Conservation (phyloP, 2,329 filamentous ascomycete genomes). For the Fusarium decemcellulare region DNA sequence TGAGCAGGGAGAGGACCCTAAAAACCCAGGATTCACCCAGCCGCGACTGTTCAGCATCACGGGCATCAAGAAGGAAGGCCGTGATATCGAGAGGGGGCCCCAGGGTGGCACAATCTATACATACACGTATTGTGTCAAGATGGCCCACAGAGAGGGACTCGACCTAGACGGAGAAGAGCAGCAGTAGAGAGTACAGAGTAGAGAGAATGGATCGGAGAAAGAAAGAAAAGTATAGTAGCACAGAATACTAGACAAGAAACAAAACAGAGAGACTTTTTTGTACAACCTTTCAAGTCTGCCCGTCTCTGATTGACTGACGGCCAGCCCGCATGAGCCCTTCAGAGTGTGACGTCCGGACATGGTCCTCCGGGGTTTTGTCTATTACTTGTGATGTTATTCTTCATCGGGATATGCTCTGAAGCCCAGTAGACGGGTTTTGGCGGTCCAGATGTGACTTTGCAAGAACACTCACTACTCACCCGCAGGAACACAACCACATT, state of each 20-base stretch:
- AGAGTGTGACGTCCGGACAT: conserved; percentile 22
- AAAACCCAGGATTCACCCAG: background rate
- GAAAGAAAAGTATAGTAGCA: conserved; percentile 4
- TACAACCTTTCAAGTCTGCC: conserved; percentile 31
- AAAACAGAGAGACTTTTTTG: conserved; percentile 19
- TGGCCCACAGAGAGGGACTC: background rate
- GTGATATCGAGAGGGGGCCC: background rate
- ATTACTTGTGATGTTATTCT: background rate
- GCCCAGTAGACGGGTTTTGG: conserved; percentile 14
- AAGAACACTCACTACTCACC: conserved; percentile 14
- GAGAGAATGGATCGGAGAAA: no score
- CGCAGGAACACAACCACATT: conserved; percentile 3
- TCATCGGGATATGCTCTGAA: background rate
- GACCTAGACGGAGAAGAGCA: background rate
- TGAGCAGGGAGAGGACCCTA: background rate
- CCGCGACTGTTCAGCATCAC: conserved; percentile 33
- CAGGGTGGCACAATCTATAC: conserved; percentile 3
- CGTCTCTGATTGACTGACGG: conserved; percentile 23
- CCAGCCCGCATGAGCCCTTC: background rate
- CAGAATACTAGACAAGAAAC: conserved; percentile 9
- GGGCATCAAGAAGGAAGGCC: background rate
- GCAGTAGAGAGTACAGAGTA: background rate
- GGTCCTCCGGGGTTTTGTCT: conserved; percentile 19
- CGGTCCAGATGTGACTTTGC: conserved; percentile 1
- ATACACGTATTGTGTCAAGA: conserved; percentile 27